phyloP scores from a whole-genome alignment of 768 basidiomycete genomes.

The Sarcodon sp. region DNA sequence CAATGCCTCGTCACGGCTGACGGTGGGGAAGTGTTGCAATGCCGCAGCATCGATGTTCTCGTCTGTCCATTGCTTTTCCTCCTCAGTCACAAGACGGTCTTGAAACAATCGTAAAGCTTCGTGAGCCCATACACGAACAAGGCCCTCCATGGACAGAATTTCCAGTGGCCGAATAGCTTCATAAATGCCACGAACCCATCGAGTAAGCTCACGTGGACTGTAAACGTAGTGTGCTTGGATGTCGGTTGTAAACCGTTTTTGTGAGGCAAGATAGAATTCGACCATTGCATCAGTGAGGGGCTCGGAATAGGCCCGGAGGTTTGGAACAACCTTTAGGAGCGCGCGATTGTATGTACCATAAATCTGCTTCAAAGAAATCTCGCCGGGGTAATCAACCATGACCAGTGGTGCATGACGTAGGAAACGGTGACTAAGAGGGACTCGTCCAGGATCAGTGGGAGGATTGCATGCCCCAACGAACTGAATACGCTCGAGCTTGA shows the following conservation, averaged over 20 bases:
- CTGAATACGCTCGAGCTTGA: slow-evolving; percentile 95
- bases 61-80: slow-evolving; percentile 92
- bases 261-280: slow-evolving; percentile 85
- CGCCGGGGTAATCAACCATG: slow-evolving; percentile 99
- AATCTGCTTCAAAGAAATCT: slow-evolving; percentile 93
- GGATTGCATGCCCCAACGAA: slow-evolving; percentile 99
- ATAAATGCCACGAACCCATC: slow-evolving; percentile 96
- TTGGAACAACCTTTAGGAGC: slow-evolving; percentile 89
- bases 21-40: slow-evolving; percentile 85
- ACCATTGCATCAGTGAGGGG: slow-evolving; percentile 98
- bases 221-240: slow-evolving; percentile 98
- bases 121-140: slow-evolving; percentile 96
- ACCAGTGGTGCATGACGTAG: slow-evolving; percentile 92
- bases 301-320: slow-evolving; percentile 83
- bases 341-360: slow-evolving; percentile 98
- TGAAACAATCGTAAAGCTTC: slow-evolving; percentile 96
- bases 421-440: slow-evolving; percentile 96
- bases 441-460: slow-evolving; percentile 96
- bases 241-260: slow-evolving; percentile 90
- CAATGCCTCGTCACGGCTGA: slow-evolving; percentile 79
- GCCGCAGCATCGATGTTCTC: slow-evolving; percentile 79
- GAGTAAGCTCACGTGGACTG: slow-evolving; percentile 95
- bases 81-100: slow-evolving; percentile 88
- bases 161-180: slow-evolving; percentile 94
- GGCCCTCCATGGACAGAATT: slow-evolving; percentile 84